These are phyloP conservation scores for Diplocarpon mali DNA, from an alignment of 2,329 filamentous ascomycete genomes.

Conservation along the genomic window DNA sequence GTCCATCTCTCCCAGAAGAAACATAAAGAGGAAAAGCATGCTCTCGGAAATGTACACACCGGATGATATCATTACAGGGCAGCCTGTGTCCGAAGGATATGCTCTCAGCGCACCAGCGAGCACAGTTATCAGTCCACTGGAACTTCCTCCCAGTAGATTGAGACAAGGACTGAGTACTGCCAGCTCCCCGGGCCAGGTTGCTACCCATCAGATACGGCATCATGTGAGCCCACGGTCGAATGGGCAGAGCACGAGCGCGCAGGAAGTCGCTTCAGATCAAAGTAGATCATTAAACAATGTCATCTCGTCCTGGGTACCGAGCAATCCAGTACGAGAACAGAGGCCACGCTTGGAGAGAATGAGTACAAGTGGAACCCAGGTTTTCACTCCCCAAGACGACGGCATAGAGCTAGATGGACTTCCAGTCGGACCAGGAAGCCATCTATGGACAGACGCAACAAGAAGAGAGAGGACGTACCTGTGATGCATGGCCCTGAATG, in stretches of 20 bases:
- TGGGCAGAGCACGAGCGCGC: no score
- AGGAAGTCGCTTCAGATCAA: neutral
- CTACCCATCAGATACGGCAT: neutral
- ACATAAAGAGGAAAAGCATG: slow-evolving; percentile 15
- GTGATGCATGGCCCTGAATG: slow-evolving; percentile 1
- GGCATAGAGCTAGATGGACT: slow-evolving; percentile 24
- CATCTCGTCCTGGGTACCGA: neutral
- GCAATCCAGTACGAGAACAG: neutral
- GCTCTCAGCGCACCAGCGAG: slow-evolving; percentile 12
- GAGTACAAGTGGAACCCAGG: slow-evolving; percentile 24
- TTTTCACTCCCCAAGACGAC: slow-evolving; percentile 21
- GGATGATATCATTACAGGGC: slow-evolving; percentile 11
- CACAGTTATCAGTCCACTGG: slow-evolving; percentile 10
- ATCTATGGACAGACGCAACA: slow-evolving; percentile 16
- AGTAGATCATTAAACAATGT: neutral
- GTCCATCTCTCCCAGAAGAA: slow-evolving; percentile 10
- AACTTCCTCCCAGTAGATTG: neutral
- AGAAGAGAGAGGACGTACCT: slow-evolving; percentile 21
- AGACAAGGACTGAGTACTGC: neutral
- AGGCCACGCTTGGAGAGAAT: slow-evolving; percentile 15
- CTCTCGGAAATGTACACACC: slow-evolving; percentile 23
- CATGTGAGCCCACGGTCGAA: no score
- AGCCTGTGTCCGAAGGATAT: slow-evolving; percentile 5
- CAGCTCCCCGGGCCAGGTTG: neutral
- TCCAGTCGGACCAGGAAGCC: slow-evolving; percentile 18